phyloP scores from a whole-genome alignment of 495 filamentous ascomycete species.

The Chaetomium cochliodes region DNA sequence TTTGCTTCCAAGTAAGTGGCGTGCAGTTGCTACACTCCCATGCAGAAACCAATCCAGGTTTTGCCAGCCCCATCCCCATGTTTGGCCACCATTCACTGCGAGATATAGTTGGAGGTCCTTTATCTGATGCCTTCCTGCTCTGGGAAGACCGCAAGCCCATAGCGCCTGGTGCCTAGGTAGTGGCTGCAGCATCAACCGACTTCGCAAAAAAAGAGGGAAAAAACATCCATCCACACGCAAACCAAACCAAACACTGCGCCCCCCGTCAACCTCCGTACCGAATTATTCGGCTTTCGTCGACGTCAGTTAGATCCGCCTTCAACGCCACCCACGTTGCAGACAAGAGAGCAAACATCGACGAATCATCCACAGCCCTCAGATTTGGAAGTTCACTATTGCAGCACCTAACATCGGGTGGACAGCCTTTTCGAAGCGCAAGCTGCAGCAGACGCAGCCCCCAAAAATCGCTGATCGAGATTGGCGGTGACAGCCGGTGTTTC shows the following conservation, averaged over 20 bases:
- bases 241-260: not conserved
- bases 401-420: conserved; percentile 7
- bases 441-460: not conserved
- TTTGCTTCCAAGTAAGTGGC: conserved; percentile 27
- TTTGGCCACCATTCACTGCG: conserved; percentile 13
- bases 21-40: conserved; percentile 23
- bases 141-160: not conserved
- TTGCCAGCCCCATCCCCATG: conserved; percentile 17
- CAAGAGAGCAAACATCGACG: not conserved
- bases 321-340: not conserved
- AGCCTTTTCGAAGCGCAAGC: not conserved
- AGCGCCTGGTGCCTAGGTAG: too few relatives aligned
- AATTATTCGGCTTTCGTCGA: not conserved
- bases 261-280: not conserved
- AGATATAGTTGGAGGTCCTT: not conserved
- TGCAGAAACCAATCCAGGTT: not conserved
- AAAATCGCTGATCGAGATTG: not conserved
- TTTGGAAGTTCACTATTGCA: not conserved
- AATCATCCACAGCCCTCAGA: not conserved
- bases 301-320: not conserved
- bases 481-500: not conserved
- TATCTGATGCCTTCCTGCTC: not conserved
- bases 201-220: not conserved
- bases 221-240: not conserved
- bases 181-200: not conserved